Evolutionary conservation across 768 basidiomycete genomes (phyloP).

Genomic region (Collybia mongolica): DNA sequence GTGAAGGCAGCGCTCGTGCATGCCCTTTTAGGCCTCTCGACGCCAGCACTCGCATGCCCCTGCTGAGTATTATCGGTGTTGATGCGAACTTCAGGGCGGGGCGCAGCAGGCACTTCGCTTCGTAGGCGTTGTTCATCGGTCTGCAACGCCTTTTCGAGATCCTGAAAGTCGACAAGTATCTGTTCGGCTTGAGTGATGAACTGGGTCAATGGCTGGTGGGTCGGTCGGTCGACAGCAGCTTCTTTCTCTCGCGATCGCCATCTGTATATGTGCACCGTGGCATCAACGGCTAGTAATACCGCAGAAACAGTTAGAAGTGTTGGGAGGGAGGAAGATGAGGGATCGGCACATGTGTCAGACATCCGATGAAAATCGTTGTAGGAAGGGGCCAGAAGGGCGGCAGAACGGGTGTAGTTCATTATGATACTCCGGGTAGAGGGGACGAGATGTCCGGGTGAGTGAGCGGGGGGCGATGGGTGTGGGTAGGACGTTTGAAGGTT

Average conservation of each 20-base stretch:
- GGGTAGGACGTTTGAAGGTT: too few species aligned
- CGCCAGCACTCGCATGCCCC: not conserved
- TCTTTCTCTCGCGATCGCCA: conserved; percentile 14
- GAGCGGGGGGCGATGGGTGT: too few species aligned
- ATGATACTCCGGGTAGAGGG: too few species aligned
- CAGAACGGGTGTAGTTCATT: too few species aligned
- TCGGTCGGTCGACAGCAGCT: conserved; percentile 5
- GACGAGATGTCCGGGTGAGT: too few species aligned
- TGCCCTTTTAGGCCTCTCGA: not conserved
- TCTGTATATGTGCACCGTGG: conserved; percentile 20
- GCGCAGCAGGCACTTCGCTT: conserved; percentile 11
- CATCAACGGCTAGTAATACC: conserved; percentile 31
- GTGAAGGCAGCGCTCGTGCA: conserved; percentile 22
- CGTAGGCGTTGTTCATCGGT: conserved; percentile 12
- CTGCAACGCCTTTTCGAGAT: conserved; percentile 25
- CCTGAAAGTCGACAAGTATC: conserved; percentile 25
- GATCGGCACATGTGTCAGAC: conserved; percentile 5
- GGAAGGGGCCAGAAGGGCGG: too few species aligned
- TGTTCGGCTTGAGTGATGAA: conserved; percentile 22
- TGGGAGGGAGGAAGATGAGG: conserved; percentile 16
- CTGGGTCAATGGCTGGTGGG: conserved; percentile 5
- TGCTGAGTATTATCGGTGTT: not conserved
- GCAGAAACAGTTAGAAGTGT: conserved; percentile 32
- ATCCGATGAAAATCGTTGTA: conserved; percentile 4
- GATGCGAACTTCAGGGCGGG: not conserved